phyloP scores from a whole-genome alignment of 441 rosid genomes.

The Populus hybrid region DNA sequence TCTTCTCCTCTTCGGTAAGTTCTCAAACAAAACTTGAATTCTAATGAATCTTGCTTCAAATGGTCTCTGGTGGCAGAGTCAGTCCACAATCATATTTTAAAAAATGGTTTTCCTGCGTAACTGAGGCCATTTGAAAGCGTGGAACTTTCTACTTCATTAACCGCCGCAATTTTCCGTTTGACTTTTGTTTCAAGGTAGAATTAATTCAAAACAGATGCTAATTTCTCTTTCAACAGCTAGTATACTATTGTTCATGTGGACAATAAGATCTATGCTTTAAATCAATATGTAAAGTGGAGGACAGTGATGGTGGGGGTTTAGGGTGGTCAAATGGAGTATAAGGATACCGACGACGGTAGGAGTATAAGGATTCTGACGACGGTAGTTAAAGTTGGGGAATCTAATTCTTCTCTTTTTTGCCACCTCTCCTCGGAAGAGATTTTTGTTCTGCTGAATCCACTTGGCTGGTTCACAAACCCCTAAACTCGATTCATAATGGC shows the following conservation, averaged over 20 bases:
- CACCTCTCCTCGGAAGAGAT: neutral
- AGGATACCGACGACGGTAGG: neutral
- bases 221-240: neutral
- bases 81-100: neutral
- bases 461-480: neutral
- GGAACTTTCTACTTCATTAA: neutral
- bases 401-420: neutral
- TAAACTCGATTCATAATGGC: neutral
- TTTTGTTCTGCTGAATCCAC: neutral
- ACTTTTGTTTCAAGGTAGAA: neutral
- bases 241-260: neutral
- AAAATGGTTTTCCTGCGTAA: neutral
- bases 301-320: neutral
- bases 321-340: constrained; percentile 1
- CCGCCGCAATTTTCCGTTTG: neutral
- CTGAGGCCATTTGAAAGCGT: neutral
- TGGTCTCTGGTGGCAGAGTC: neutral
- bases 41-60: neutral
- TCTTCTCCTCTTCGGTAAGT: constrained; percentile 4
- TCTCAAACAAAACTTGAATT: neutral
- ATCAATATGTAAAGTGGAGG: neutral
- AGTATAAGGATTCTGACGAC: neutral
- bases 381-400: neutral
- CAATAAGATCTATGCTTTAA: neutral
- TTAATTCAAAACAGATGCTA: neutral